Base-by-base conservation (phyloP, 306 rosid species). In the Cucurbita maxima region DNA sequence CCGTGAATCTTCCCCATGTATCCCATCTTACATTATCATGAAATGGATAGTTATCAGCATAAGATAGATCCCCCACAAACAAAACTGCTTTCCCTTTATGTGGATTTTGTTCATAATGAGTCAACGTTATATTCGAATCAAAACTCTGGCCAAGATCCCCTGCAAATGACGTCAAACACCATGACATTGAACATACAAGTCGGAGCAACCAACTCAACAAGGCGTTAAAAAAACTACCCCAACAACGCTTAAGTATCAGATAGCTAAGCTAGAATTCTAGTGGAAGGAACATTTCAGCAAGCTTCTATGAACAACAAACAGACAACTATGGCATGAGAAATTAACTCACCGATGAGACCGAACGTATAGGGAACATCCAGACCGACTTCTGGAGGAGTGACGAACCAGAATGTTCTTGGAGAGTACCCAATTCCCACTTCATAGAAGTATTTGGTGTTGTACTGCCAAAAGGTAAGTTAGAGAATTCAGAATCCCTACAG, bases 141-240 rank as follows among this genome's bases (percentile, higher is more conserved):
- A 44, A 90, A 55, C 76, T 94, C 87, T 94, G 98, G 73, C 98
- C 97, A 75, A 94, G 89, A 81, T 90, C 96, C 85, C 98, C 96
- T 83, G 79, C 62, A 40, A 25, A 58, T 4, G 30, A 40, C 18
- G 52, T 12, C 36, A 19, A 66, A 57, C 34, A 12, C 37, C 19
- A 38, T 40, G 34, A 71, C 4, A 11, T 30, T 36, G 50, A 19
- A 19, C 1, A 8, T 18, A 11, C 16, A 36, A 22, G 30, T 64
- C 15, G 9, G 15, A 40, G 20, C 7, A 10, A 38, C 71, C 50
- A 64, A 15, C 10, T 41, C 16, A 0, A 19, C 19, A 16, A 41
- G 51, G 20, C 41, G 15, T 64, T 64, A 18, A n/a, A 38, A 34
- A 6, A 60, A 30, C 34, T 19, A 34, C 5, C 43, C 18, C 63